Conservation (phyloP, 805 yeast genomes). For the Candida easanensis region DNA sequence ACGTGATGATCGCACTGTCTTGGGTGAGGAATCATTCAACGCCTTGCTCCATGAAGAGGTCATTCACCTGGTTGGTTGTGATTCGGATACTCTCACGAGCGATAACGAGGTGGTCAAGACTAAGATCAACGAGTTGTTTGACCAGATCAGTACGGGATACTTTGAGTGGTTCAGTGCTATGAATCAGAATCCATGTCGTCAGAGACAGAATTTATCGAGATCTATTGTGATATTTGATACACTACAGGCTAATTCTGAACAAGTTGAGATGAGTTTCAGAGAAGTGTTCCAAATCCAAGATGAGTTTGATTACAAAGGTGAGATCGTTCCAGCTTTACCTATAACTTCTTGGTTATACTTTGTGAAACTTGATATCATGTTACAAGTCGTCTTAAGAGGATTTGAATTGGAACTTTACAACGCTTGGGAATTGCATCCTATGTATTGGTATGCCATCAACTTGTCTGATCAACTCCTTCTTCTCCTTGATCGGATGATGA, state of each 20-base stretch:
- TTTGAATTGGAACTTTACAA: conserved; percentile 73
- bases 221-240: conserved; percentile 67
- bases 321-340: conserved; percentile 49
- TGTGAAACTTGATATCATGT: conserved; percentile 67
- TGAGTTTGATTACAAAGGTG: conserved; percentile 19
- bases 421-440: conserved; percentile 61
- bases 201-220: conserved; percentile 69
- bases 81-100: conserved; percentile 30
- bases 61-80: conserved; percentile 40
- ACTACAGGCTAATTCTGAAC: conserved; percentile 71
- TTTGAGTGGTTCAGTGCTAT: conserved; percentile 41
- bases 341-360: conserved; percentile 67
- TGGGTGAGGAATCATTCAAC: conserved; percentile 46
- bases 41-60: conserved; percentile 41
- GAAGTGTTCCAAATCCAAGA: conserved; percentile 34
- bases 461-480: conserved; percentile 48
- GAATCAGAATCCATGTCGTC: conserved; percentile 74
- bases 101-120: conserved; percentile 23
- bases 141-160: conserved; percentile 46
- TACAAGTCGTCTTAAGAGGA: conserved; percentile 68
- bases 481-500: conserved; percentile 34
- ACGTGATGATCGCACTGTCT: conserved; percentile 57
- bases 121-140: conserved; percentile 33
- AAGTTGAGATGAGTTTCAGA: conserved; percentile 49
- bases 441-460: conserved; percentile 66